Conservation (phyloP, 1,284 basidiomycete species). For the Cryptococcus sp. region DNA sequence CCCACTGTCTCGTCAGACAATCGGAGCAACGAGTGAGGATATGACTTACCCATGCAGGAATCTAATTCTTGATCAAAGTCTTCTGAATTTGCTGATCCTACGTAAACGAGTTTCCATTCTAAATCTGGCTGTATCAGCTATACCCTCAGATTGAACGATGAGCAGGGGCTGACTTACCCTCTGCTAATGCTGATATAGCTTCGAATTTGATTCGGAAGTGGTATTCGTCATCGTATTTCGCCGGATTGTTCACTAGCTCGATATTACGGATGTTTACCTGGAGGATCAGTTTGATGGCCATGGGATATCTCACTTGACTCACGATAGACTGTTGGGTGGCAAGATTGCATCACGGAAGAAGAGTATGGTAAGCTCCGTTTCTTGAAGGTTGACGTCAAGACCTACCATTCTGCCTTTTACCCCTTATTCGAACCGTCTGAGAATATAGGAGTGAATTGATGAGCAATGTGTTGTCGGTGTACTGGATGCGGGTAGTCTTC, state of each 20-base stretch:
- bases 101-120: slow-evolving; percentile 96
- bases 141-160: neutral
- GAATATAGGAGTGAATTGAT: neutral
- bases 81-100: slow-evolving; percentile 87
- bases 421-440: too few relatives aligned
- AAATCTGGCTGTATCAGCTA: slow-evolving; percentile 61
- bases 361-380: neutral
- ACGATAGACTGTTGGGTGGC: slow-evolving; percentile 35
- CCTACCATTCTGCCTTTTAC: slow-evolving; percentile 4
- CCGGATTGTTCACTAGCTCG: slow-evolving; percentile 87
- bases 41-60: slow-evolving; percentile 67
- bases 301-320: slow-evolving; percentile 10
- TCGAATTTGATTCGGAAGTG: slow-evolving; percentile 96
- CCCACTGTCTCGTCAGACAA: slow-evolving; percentile 57
- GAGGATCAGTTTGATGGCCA: slow-evolving; percentile 5
- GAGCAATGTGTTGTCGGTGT: neutral
- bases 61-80: slow-evolving; percentile 94
- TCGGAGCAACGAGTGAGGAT: neutral
- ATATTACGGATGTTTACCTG: slow-evolving; percentile 52
- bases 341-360: neutral
- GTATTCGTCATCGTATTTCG: slow-evolving; percentile 84
- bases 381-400: neutral
- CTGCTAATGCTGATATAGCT: slow-evolving; percentile 86
- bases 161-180: slow-evolving; percentile 69
- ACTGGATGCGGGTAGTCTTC: neutral